Conservation (phyloP, 192 early-diverging fungal genomes). For the Entomortierella lignicola region DNA sequence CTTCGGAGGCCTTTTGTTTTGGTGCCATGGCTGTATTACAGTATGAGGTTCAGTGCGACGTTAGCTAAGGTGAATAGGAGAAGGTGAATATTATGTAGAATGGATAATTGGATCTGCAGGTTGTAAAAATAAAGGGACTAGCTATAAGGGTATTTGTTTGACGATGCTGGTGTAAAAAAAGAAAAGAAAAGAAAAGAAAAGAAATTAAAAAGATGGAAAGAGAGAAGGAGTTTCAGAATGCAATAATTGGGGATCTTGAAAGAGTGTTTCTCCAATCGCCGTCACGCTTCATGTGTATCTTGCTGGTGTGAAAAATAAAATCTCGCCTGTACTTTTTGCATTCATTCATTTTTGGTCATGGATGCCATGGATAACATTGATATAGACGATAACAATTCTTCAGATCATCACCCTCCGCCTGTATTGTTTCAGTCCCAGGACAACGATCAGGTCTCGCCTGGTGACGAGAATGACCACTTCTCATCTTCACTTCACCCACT, state of each 20-base stretch:
- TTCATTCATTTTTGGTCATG: background rate
- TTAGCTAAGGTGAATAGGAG: background rate
- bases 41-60: background rate
- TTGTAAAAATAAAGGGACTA: background rate
- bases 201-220: too few relatives aligned
- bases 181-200: background rate
- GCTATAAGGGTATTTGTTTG: background rate
- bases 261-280: background rate
- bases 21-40: conserved; percentile 32
- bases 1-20: conserved; percentile 37
- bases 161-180: background rate
- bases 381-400: background rate
- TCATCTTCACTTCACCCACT: background rate
- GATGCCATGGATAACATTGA: conserved; percentile 3
- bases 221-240: too few relatives aligned
- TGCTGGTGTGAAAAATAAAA: too few relatives aligned
- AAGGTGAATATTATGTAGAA: background rate
- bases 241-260: background rate
- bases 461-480: background rate
- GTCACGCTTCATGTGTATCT: too few relatives aligned
- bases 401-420: conserved; percentile 31
- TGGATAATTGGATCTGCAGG: background rate
- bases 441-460: background rate
- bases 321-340: too few relatives aligned
- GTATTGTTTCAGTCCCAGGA: conserved; percentile 42